phyloP scores from a whole-genome alignment of 2,329 filamentous ascomycete genomes.

The Diaporthe sp. region DNA sequence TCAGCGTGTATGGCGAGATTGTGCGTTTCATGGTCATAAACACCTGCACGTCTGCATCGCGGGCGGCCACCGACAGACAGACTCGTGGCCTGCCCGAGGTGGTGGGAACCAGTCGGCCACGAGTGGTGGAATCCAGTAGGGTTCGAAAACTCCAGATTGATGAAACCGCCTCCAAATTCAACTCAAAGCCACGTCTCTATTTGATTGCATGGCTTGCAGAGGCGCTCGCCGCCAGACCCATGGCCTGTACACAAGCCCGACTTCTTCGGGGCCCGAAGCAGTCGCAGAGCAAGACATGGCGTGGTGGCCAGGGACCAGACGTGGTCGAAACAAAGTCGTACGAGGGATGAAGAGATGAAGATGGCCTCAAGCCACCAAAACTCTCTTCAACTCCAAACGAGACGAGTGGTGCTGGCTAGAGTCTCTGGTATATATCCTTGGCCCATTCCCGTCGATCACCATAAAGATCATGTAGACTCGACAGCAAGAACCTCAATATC shows the following conservation, averaged over 20 bases:
- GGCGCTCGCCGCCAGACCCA: background rate
- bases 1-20: background rate
- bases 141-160: background rate
- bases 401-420: background rate
- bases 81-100: background rate
- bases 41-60: background rate
- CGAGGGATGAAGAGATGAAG: background rate
- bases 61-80: background rate
- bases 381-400: background rate
- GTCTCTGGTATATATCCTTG: constrained; percentile 13
- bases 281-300: constrained; percentile 15
- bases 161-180: constrained; percentile 7
- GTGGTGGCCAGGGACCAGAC: background rate
- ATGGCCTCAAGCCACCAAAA: background rate
- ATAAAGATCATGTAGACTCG: background rate
- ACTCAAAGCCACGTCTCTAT: background rate
- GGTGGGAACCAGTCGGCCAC: background rate
- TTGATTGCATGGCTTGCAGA: constrained; percentile 7
- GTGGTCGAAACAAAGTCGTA: background rate
- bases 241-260: background rate
- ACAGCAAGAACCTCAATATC: background rate
- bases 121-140: background rate
- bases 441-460: background rate
- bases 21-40: background rate
- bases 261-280: background rate